phyloP scores from a whole-genome alignment of 1,139 yeast genomes.

The Yamadazyma diddensiae region DNA sequence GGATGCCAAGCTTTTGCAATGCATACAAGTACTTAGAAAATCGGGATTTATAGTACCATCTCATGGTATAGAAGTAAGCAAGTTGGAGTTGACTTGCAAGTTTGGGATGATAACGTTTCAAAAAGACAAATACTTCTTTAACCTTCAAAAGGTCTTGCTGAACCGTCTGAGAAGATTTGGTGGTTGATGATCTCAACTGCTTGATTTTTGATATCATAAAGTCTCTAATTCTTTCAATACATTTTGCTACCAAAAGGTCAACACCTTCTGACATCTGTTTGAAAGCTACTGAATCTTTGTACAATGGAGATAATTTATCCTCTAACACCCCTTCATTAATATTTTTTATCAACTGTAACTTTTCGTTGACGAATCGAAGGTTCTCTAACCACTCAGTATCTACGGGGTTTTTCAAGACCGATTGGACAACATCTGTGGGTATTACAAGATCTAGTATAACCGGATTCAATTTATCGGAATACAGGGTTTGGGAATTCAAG shows the following conservation, averaged over 20 bases:
- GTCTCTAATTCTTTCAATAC: slow-evolving; percentile 74
- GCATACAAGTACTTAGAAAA: slow-evolving; percentile 80
- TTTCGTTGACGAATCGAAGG: slow-evolving; percentile 54
- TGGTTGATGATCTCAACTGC: slow-evolving; percentile 45
- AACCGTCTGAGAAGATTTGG: slow-evolving; percentile 64
- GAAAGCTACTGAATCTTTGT: slow-evolving; percentile 32
- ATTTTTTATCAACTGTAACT: slow-evolving; percentile 43
- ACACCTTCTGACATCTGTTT: slow-evolving; percentile 37
- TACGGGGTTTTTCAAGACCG: slow-evolving; percentile 46
- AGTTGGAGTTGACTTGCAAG: slow-evolving; percentile 71
- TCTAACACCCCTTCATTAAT: slow-evolving; percentile 17
- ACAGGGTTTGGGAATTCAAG: slow-evolving; percentile 49
- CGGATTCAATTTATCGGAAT: slow-evolving; percentile 64
- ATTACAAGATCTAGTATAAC: slow-evolving; percentile 69
- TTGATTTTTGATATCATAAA: slow-evolving; percentile 64
- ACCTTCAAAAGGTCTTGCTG: slow-evolving; percentile 64
- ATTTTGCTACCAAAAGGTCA: slow-evolving; percentile 44
- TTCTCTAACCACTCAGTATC: slow-evolving; percentile 57
- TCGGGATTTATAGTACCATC: slow-evolving; percentile 83
- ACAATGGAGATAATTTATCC: slow-evolving; percentile 14
- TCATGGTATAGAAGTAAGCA: slow-evolving; percentile 85
- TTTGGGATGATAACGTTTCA: slow-evolving; percentile 53
- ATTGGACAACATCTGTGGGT: slow-evolving; percentile 63
- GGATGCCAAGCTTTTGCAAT: slow-evolving; percentile 58
- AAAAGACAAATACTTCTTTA: slow-evolving; percentile 58